Percentiles rank a stretch among this genome's conserved stretches.
These are phyloP conservation scores for sweet orange (Citrus sinensis) DNA, from an alignment of 345 rosid species.

Conservation along the genomic window DVS_A1.0 CM039169.1:14057001-14057500, in stretches of 20 bases:
- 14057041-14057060: slow-evolving; percentile 35
- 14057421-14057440: no score
- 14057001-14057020: slow-evolving; percentile 42
- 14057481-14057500: no score
- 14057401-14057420: no score
- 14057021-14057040: slow-evolving; percentile 46
- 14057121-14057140: not conserved
- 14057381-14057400: no score
- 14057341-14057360: no score
- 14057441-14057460: no score
- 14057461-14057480: no score
- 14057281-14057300: not conserved
- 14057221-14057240: not conserved
- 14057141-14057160: not conserved
- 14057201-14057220: not conserved
- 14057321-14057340: no score
- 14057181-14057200: not conserved
- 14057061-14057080: slow-evolving; percentile 39
- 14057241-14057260: not conserved
- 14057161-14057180: not conserved
- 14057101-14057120: not conserved
- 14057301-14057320: not conserved
- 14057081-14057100: not conserved
- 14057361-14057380: no score
- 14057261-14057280: not conserved